Base-by-base conservation (phyloP, 2,329 filamentous ascomycete genomes). In the Talaromyces sp. region DNA sequence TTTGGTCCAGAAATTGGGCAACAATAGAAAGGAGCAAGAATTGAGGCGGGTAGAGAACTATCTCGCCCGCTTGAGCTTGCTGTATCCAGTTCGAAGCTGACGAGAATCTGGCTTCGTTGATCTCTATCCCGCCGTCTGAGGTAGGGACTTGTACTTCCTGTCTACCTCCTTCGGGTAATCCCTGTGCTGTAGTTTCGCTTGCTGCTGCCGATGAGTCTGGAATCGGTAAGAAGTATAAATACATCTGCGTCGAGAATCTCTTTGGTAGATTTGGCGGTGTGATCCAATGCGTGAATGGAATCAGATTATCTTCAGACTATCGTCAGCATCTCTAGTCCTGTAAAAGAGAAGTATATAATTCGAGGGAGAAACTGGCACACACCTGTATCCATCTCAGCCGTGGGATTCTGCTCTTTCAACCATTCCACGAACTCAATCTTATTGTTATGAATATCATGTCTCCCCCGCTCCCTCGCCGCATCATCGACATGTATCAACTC, bases 161-260 rank as follows among this genome's bases (percentile, higher is more conserved):
- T 81, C 81, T 62, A 64, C 75, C 67, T 65, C 77, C 69, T 64
- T 77, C 63, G 48, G 74, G 51, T 41, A 71, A 62, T 62, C 75
- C 61, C 67, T 73, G 64, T 6, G 53, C 45, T 28, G 28, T 37
- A 28, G 9, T 39, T 17, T 53, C 48, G 11, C n/a, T 35, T 19
- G 7, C 61, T 65, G 33, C 21, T 71, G n/a, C 69, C 2, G 68
- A 62, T 13, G 72, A 65, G 13, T 68, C 59, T n/a, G 74, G 71
- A 10, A 86, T 74, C 0, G 91, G 91, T 2, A 97, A 80, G 73
- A 95, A 87, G 74, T 96, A 96, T 10, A 97, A 73, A 74, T 97
- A 99, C 93, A 97, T 97, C 70, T 97, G 92, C 0, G 93, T 97
- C 0, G 89, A 90, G 75, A 95, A 99, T 46, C 94, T 83, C 65